Percentiles rank a stretch among this genome's conserved stretches.
phyloP scores from a whole-genome alignment of 2,329 filamentous ascomycete species.

The Ophiostoma himal-ulmi region DNA sequence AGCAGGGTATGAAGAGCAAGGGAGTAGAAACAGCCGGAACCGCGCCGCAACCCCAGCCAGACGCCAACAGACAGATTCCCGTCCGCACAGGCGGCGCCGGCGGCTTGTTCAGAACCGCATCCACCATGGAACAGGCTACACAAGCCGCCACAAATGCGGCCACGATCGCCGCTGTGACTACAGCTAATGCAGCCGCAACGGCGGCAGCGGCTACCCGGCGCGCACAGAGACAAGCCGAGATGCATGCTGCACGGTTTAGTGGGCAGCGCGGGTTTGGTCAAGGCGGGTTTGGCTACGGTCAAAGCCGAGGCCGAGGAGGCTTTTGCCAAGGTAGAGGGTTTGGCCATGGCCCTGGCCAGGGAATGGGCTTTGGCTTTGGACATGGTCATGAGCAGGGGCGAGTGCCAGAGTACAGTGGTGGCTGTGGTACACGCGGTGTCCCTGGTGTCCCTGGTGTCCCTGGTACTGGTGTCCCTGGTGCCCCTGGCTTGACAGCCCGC shows the following conservation, averaged over 20 bases:
- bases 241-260: neutral
- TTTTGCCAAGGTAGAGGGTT: neutral
- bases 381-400: neutral
- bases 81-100: constrained; percentile 5
- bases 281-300: neutral
- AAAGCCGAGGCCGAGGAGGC: neutral
- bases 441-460: constrained; percentile 2
- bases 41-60: neutral
- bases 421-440: constrained; percentile 1
- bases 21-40: no score
- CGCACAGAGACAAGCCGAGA: neutral
- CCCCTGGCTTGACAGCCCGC: neutral
- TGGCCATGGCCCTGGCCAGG: neutral
- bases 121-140: neutral
- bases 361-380: neutral
- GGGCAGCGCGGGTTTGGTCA: neutral
- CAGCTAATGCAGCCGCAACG: neutral
- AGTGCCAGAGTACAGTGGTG: neutral
- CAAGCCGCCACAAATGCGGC: neutral
- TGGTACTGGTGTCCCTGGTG: constrained; percentile 11
- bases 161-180: neutral
- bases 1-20: neutral
- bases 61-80: constrained; percentile 1
- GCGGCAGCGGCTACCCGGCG: neutral
- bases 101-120: neutral